Conservation (phyloP, 2,329 filamentous ascomycete species). For the Emmonsia crescens region DNA sequence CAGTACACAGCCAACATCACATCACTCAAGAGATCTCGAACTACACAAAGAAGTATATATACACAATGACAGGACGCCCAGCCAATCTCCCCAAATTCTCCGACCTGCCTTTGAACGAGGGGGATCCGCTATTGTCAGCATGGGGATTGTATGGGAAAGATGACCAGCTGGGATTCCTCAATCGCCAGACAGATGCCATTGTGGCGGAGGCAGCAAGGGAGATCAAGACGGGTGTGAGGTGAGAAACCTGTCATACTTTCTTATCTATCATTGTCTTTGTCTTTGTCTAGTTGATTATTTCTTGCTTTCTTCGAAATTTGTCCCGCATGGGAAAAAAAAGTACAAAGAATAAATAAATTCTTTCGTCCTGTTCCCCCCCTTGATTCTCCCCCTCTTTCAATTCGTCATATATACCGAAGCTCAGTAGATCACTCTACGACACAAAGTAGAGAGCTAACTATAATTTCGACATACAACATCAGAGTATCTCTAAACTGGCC, state of each 20-base stretch:
- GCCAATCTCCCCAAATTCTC: constrained; percentile 11
- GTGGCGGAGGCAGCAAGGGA: constrained; percentile 43
- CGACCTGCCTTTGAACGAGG: constrained; percentile 11
- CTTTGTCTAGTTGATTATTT: background rate
- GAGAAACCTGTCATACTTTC: background rate
- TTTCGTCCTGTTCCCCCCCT: background rate
- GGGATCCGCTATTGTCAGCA: constrained; percentile 15
- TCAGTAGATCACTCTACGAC: background rate
- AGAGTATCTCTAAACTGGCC: constrained; percentile 52
- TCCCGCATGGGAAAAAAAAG: background rate
- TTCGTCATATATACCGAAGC: background rate
- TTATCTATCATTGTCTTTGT: background rate
- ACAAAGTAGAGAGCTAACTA: background rate
- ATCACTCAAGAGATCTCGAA: background rate
- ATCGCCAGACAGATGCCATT: constrained; percentile 46
- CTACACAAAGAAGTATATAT: background rate
- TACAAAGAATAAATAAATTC: background rate
- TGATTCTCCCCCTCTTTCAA: background rate
- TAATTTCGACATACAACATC: background rate
- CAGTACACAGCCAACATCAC: no score
- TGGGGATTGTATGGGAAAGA: constrained; percentile 45
- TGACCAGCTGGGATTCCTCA: constrained; percentile 51
- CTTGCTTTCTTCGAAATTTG: background rate
- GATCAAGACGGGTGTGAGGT: constrained; percentile 44
- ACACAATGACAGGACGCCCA: constrained; percentile 9